phyloP scores from a whole-genome alignment of 345 rosid species.

The Adansonia digitata region DNA sequence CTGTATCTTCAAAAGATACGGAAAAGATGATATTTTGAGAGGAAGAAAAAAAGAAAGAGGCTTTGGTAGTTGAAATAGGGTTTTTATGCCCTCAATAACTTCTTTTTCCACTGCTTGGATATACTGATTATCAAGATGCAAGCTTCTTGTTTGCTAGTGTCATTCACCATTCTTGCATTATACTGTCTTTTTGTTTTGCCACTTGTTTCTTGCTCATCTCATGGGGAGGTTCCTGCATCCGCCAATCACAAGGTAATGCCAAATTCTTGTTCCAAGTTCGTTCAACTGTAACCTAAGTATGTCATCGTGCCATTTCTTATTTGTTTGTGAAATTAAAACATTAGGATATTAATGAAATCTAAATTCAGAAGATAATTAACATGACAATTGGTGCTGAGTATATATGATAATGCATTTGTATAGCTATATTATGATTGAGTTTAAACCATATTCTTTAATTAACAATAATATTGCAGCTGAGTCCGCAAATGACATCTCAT shows the following conservation, averaged over 20 bases:
- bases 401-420: neutral
- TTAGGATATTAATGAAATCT: too few species aligned
- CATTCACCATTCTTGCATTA: slow-evolving; percentile 7
- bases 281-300: too few species aligned
- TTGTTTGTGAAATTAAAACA: neutral
- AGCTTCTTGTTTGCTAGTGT: slow-evolving; percentile 1
- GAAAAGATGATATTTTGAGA: slow-evolving; percentile 4
- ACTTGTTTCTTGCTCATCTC: slow-evolving; percentile 25
- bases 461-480: slow-evolving; percentile 24
- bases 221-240: slow-evolving; percentile 17
- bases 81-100: neutral
- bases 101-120: neutral
- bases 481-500: slow-evolving; percentile 42
- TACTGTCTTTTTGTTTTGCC: slow-evolving; percentile 20
- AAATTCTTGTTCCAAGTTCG: neutral
- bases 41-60: slow-evolving; percentile 5
- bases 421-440: neutral
- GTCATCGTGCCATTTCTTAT: neutral
- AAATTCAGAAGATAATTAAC: neutral
- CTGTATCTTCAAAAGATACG: slow-evolving; percentile 2
- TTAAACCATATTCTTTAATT: neutral
- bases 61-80: neutral
- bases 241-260: slow-evolving; percentile 17
- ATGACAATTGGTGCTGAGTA: neutral
- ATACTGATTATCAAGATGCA: slow-evolving; percentile 23